phyloP scores from a whole-genome alignment of 768 basidiomycete genomes.

The Panus rudis region DNA sequence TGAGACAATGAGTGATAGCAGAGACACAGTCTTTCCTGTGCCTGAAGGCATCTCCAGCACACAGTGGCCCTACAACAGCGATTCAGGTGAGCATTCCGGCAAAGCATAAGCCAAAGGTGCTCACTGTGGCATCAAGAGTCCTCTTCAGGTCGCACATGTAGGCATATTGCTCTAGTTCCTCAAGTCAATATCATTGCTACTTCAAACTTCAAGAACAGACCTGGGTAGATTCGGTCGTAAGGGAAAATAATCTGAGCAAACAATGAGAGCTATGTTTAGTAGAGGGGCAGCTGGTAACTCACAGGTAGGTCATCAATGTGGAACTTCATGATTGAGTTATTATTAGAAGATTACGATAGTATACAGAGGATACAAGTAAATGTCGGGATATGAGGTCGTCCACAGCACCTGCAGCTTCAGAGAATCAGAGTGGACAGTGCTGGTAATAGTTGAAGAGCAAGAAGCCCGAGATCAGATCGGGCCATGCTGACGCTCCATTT shows the following conservation, averaged over 20 bases:
- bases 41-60: conserved; percentile 99
- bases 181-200: background rate
- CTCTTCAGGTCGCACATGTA: conserved; percentile 99
- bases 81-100: background rate
- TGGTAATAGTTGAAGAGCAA: too few relatives aligned
- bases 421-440: too few relatives aligned
- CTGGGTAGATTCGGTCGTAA: conserved; percentile 94
- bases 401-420: too few relatives aligned
- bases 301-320: conserved; percentile 39
- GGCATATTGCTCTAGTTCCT: conserved; percentile 82
- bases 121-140: conserved; percentile 88
- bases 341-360: background rate
- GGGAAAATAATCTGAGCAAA: conserved; percentile 67
- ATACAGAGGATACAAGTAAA: conserved; percentile 1
- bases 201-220: conserved; percentile 33
- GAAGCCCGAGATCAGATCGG: too few relatives aligned
- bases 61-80: conserved; percentile 75
- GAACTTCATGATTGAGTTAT: conserved; percentile 25
- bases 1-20: conserved; percentile 92
- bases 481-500: too few relatives aligned
- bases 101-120: conserved; percentile 10
- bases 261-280: conserved; percentile 13
- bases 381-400: too few relatives aligned
- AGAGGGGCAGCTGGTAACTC: conserved; percentile 9
- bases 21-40: conserved; percentile 96